Evolutionary conservation across 1,139 yeast species (phyloP).

Genomic region (Lodderomyces beijingensis): DNA sequence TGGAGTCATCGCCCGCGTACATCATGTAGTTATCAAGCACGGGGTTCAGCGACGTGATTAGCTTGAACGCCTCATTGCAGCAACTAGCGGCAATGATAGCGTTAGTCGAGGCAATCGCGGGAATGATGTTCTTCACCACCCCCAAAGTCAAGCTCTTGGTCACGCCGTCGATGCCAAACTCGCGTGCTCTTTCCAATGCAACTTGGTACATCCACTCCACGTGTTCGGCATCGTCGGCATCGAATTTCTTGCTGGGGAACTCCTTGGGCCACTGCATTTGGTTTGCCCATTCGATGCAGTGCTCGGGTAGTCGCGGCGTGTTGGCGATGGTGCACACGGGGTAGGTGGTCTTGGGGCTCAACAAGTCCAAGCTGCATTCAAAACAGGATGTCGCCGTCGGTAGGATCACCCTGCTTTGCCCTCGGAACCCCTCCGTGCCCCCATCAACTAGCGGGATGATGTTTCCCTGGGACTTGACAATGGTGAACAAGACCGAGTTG

Average conservation of each 20-base stretch:
- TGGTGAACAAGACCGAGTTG: slow-evolving; percentile 63
- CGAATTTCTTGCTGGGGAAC: slow-evolving; percentile 47
- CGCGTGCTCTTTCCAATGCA: slow-evolving; percentile 56
- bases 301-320: slow-evolving; percentile 91
- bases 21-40: slow-evolving; percentile 77
- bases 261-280: slow-evolving; percentile 68
- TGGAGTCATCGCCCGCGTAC: slow-evolving; percentile 77
- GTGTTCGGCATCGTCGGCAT: slow-evolving; percentile 67
- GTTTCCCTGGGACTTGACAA: slow-evolving; percentile 48
- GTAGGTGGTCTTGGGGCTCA: slow-evolving; percentile 65
- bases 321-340: slow-evolving; percentile 95
- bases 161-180: slow-evolving; percentile 69
- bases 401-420: slow-evolving; percentile 82
- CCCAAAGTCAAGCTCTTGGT: slow-evolving; percentile 73
- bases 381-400: slow-evolving; percentile 88
- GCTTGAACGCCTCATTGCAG: slow-evolving; percentile 81
- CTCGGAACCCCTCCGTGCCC: slow-evolving; percentile 93
- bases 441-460: slow-evolving; percentile 88
- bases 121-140: slow-evolving; percentile 86
- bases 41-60: slow-evolving; percentile 67
- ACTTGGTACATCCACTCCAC: slow-evolving; percentile 59
- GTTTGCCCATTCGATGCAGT: slow-evolving; percentile 90
- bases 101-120: slow-evolving; percentile 92
- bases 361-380: slow-evolving; percentile 82
- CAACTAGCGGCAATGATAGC: slow-evolving; percentile 91